Evolutionary conservation across 2,329 filamentous ascomycete species (phyloP), one percentile per base, ranked within the genome.

Genomic region (Lasiodiplodia citricola): DNA sequence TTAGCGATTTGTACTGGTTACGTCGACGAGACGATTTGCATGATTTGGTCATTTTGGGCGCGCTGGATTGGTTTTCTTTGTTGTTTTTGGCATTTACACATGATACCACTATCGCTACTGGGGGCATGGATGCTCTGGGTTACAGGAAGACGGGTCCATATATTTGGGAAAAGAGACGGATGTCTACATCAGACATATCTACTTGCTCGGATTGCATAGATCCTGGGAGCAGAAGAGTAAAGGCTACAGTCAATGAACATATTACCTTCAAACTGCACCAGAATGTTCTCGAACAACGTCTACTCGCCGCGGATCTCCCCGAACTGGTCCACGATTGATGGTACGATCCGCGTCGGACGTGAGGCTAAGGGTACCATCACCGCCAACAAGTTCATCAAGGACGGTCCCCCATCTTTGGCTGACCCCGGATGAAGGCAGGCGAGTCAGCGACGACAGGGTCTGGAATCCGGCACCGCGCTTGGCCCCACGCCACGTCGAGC

Each of bases 41-140:
- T 52, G 44, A 64, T 38, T 38, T 64, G 60, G 60, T 64, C 31
- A 41, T 37, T 52, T 52, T 23, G 25, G 58, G 58, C 58, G 44
- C 10, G 58, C 41, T 44, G 58, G 58, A 51, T 31, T 3, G 58
- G 38, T 13, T 62, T 21, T 47, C n/a, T 47, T 47, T 47, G 44
- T 21, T 47, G 8, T 35, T 47, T 44, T 23, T 38, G 51, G 60
- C 60, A 52, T 64, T 64, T 52, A 54, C 60, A 52, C 60, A 64
- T 64, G 60, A 64, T 64, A 64, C 60, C 60, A 64, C 60, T 64
- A 35, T 64, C 60, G 60, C 60, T 64, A 64, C 60, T 64, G 38
- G 47, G 60, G 38, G 60, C 60, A 51, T 11, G 51, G 60, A 64
- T 13, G 60, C 60, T 64, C 60, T 64, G 60, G 60, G 60, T 64